Evolutionary conservation across 2,329 filamentous ascomycete species (phyloP).

Genomic region (Colletotrichum musicola): DNA sequence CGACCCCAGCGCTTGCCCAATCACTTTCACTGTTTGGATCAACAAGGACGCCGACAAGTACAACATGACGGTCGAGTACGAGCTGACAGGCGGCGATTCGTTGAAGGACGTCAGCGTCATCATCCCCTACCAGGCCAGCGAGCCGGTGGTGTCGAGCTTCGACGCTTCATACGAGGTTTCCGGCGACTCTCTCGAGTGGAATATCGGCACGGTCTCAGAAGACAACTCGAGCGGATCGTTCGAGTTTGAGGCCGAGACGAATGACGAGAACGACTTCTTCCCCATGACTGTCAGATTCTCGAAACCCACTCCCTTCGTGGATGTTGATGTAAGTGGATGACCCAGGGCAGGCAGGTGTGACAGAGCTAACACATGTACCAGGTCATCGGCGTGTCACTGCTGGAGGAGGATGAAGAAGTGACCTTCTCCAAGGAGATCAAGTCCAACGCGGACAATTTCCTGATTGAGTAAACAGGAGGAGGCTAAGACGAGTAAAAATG

Average conservation of each 20-base stretch:
- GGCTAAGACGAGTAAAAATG: conserved; percentile 17
- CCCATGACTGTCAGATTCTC: conserved; percentile 93
- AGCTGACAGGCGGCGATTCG: conserved; percentile 83
- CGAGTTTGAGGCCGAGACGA: conserved; percentile 92
- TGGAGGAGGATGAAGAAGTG: conserved; percentile 83
- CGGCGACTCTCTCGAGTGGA: conserved; percentile 94
- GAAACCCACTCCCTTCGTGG: conserved; percentile 87
- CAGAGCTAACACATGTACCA: conserved; percentile 26
- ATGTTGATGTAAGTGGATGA: conserved; percentile 84
- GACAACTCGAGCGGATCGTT: conserved; percentile 88
- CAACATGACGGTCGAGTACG: conserved; percentile 95
- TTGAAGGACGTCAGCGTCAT: conserved; percentile 88
- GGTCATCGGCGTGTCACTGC: conserved; percentile 77
- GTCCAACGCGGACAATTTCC: conserved; percentile 80
- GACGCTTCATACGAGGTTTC: conserved; percentile 95
- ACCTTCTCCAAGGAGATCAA: conserved; percentile 87
- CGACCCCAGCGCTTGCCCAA: conserved; percentile 84
- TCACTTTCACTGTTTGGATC: conserved; percentile 98
- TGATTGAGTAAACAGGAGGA: conserved; percentile 72
- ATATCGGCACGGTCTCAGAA: conserved; percentile 86
- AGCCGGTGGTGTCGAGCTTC: conserved; percentile 91
- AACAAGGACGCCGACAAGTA: conserved; percentile 88
- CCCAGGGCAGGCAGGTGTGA: background rate
- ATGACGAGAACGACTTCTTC: conserved; percentile 96
- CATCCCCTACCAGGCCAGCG: conserved; percentile 87